These are phyloP conservation scores for Chaetomium olivaceum DNA, from an alignment of 2,329 filamentous ascomycete species.

Conservation along the genomic window DNA sequence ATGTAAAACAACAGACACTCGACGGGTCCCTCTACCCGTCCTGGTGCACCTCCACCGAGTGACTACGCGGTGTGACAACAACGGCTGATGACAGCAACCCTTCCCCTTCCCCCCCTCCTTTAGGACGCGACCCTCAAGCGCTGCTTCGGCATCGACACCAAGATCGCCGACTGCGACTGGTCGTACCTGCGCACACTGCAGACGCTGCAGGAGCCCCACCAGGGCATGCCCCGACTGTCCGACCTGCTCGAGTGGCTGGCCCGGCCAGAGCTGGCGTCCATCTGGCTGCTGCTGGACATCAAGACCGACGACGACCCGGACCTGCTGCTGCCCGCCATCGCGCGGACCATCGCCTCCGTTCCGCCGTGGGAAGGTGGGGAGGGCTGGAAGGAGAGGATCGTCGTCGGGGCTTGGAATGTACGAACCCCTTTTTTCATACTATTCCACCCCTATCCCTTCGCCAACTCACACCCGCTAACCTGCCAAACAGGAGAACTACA, in stretches of 20 bases:
- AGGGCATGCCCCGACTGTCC: slow-evolving; percentile 69
- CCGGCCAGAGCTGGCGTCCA: slow-evolving; percentile 53
- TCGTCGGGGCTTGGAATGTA: slow-evolving; percentile 82
- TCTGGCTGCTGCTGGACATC: slow-evolving; percentile 87
- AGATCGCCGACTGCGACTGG: slow-evolving; percentile 77
- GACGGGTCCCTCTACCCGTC: neutral
- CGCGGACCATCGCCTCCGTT: slow-evolving; percentile 60
- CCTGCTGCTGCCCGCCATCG: slow-evolving; percentile 69
- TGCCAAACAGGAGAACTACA: slow-evolving; percentile 58
- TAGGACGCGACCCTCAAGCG: slow-evolving; percentile 75
- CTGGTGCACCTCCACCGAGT: neutral
- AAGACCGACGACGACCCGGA: slow-evolving; percentile 75
- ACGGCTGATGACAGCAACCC: neutral
- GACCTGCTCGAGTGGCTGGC: slow-evolving; percentile 75
- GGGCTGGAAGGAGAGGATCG: slow-evolving; percentile 69
- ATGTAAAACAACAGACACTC: slow-evolving; percentile 52
- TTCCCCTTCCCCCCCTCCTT: neutral
- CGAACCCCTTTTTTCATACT: slow-evolving; percentile 24
- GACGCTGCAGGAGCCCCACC: slow-evolving; percentile 66
- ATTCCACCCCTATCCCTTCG: neutral
- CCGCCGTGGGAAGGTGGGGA: slow-evolving; percentile 30
- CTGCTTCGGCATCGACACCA: slow-evolving; percentile 75
- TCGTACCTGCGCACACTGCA: slow-evolving; percentile 66
- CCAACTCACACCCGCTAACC: neutral
- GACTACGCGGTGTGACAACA: neutral